These are phyloP conservation scores for Peterozyma toletana DNA, from an alignment of 805 yeast species.

Conservation along the genomic window DNA sequence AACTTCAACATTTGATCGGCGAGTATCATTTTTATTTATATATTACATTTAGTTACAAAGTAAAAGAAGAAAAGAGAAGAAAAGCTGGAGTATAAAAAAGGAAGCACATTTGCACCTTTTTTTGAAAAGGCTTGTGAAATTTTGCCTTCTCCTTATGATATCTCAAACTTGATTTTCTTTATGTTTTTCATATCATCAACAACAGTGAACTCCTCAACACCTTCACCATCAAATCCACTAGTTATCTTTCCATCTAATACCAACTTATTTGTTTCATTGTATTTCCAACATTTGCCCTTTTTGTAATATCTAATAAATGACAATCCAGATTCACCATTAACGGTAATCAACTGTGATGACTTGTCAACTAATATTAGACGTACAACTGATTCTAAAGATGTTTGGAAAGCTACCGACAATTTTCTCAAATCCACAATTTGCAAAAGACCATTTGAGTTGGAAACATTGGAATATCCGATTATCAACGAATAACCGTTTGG, in stretches of 20 bases:
- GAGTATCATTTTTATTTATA: too few relatives aligned
- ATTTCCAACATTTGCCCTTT: conserved; percentile 5
- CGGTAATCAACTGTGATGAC: conserved; percentile 4
- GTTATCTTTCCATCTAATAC: background rate
- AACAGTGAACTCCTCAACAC: too few relatives aligned
- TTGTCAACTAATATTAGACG: conserved; percentile 2
- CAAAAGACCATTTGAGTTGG: conserved; percentile 14
- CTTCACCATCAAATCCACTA: too few relatives aligned
- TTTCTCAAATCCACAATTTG: conserved; percentile 47
- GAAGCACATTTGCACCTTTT: too few relatives aligned
- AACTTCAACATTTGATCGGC: too few relatives aligned
- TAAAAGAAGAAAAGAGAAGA: too few relatives aligned
- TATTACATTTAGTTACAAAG: too few relatives aligned
- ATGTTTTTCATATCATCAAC: too few relatives aligned
- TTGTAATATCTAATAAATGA: conserved; percentile 4
- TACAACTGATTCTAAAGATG: background rate
- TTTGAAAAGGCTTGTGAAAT: too few relatives aligned
- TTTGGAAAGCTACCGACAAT: conserved; percentile 4
- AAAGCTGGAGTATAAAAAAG: too few relatives aligned
- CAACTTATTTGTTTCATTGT: background rate
- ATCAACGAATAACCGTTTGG: conserved; percentile 61
- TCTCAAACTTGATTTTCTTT: too few relatives aligned
- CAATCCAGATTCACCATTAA: background rate
- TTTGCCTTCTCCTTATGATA: too few relatives aligned
- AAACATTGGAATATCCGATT: conserved; percentile 19